Base-by-base conservation (phyloP, 169 alveolate species). In the Ichthyophthirius multifiliis region DNA sequence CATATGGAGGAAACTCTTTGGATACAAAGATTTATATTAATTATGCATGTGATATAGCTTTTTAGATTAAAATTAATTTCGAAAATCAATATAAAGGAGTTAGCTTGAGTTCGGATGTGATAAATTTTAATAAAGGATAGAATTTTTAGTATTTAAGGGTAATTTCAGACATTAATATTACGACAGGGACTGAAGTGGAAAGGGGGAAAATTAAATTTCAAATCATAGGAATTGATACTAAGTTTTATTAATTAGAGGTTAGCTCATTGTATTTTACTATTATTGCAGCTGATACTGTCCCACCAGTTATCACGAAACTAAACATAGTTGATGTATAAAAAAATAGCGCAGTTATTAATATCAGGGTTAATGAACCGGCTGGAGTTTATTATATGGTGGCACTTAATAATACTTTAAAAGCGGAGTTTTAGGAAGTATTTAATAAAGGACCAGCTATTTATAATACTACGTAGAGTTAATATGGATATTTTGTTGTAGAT, bases 1-100 rank as follows among this genome's bases (percentile, higher is more conserved):
- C 84, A 1, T 63, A 63, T 43, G 32, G 44, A 15, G 84, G 84
- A 20, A 39, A 65, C 12, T 78, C 84, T 45, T 67, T 78, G 5
- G 18, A 63, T 15, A 78, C 84, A 12, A 34, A 30, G 30, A 43
- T 63, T 7, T 31, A 15, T 10, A 47, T 78, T 30, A 35, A 35
- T 15, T 44, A 65, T 65, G 78, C 84, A 12, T 75, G 78, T 43
- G 84, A 78, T 43, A 65, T 75, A 13, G 31, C 41, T 41, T 78
- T 78, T 43, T 34, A 30, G 10, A 39, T 55, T 2, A 2, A 16
- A 15, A 55, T 55, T 34, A 55, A 55, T 27, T 27, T 55, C 9
- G 71, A 34, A 10, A 27, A 34, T 55, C 18, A 55, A 10, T 55
- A 55, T 55, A 13, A 16, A 55, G 71, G 71, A 10, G 31, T 55